phyloP scores from a whole-genome alignment of 106 monocot genomes.

The Acanthochlamys bracteata region DNA sequence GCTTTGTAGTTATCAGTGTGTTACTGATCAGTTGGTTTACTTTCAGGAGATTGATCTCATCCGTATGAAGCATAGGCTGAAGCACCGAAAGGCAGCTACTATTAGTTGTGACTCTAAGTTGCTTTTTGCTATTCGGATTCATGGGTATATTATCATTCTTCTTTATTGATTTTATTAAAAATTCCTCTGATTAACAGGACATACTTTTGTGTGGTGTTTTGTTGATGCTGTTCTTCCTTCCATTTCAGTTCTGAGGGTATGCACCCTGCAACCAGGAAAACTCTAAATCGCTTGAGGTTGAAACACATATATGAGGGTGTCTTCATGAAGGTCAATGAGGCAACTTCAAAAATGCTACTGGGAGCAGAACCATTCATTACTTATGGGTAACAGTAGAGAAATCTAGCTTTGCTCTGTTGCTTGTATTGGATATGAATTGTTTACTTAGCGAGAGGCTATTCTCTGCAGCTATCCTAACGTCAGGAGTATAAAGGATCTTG shows the following conservation, averaged over 20 bases:
- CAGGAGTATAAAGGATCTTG: slow-evolving; percentile 76
- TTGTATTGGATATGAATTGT: not conserved
- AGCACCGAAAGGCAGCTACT: slow-evolving; percentile 17
- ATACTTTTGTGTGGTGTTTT: not conserved
- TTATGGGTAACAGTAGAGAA: slow-evolving; percentile 60
- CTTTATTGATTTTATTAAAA: not conserved
- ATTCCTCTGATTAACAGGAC: no score
- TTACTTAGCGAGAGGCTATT: not conserved
- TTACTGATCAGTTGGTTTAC: not conserved
- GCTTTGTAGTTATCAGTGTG: no score
- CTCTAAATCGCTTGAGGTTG: slow-evolving; percentile 54
- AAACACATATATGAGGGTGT: slow-evolving; percentile 57
- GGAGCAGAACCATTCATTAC: slow-evolving; percentile 81
- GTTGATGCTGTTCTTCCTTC: not conserved
- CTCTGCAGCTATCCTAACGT: slow-evolving; percentile 69
- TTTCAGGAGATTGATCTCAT: slow-evolving; percentile 72
- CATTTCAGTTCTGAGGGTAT: slow-evolving; percentile 49
- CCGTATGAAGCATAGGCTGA: slow-evolving; percentile 58
- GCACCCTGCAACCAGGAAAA: slow-evolving; percentile 58
- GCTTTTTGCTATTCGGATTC: slow-evolving; percentile 82
- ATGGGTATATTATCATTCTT: slow-evolving; percentile 37
- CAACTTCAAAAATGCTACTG: slow-evolving; percentile 48
- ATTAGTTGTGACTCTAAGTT: slow-evolving; percentile 43
- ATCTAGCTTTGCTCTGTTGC: not conserved
- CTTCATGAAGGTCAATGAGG: slow-evolving; percentile 63